Conservation (phyloP, 2,329 filamentous ascomycete genomes). For the Aspergillus ochraceus region DNA sequence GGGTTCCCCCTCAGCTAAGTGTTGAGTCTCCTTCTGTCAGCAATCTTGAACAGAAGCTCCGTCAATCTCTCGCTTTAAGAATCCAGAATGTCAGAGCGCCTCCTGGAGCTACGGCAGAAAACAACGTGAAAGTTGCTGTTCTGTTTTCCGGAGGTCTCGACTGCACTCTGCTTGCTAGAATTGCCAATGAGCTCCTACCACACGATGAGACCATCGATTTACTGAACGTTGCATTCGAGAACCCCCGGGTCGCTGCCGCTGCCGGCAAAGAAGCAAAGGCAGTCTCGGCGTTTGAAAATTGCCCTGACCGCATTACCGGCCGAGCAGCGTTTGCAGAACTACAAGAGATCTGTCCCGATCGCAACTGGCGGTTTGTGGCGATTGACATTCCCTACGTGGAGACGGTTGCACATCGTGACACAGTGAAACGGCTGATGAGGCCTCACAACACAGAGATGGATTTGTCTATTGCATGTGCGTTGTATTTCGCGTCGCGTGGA, state of each 20-base stretch:
- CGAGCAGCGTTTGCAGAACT: conserved; percentile 79
- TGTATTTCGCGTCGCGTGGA: conserved; percentile 93
- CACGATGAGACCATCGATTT: conserved; percentile 72
- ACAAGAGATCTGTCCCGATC: conserved; percentile 62
- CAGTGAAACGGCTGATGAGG: conserved; percentile 75
- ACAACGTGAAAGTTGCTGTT: conserved; percentile 61
- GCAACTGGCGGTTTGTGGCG: conserved; percentile 77
- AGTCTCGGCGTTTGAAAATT: conserved; percentile 67
- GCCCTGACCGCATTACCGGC: conserved; percentile 87
- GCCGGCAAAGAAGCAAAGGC: conserved; percentile 39
- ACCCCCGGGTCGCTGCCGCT: conserved; percentile 69
- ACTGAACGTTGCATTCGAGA: conserved; percentile 96
- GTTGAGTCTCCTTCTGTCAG: conserved; percentile 53
- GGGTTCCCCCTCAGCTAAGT: conserved; percentile 28
- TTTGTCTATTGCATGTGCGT: conserved; percentile 83
- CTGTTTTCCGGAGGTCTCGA: conserved; percentile 94
- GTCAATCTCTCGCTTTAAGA: conserved; percentile 63
- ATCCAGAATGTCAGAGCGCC: conserved; percentile 65
- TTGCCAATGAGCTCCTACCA: conserved; percentile 76
- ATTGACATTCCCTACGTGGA: conserved; percentile 81
- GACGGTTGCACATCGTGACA: conserved; percentile 65
- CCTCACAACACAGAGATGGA: conserved; percentile 99
- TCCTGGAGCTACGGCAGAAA: conserved; percentile 34
- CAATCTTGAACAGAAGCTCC: conserved; percentile 56
- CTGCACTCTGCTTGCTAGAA: conserved; percentile 80